Evolutionary conservation across 805 yeast genomes (phyloP), one percentile per base, ranked within the genome.

Genomic region (Ogataea trehalophila): DNA sequence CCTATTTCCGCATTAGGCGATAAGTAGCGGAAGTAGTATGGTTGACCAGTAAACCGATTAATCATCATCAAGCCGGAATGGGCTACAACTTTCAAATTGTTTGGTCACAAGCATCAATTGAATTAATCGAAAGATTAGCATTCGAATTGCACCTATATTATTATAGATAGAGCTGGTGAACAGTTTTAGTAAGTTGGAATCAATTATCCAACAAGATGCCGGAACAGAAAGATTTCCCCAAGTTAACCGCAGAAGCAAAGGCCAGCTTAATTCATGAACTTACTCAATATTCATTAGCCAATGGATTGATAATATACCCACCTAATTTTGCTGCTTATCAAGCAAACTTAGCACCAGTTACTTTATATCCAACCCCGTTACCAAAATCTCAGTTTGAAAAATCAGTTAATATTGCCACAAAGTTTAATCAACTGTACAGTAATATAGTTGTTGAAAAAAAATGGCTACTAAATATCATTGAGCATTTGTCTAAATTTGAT

Each of bases 301-400:
- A 88, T 67, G 97, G 97, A 2, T 71, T 91, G 39, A 76, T 81
- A n/a, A 83, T 91, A 82, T 84, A 87, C 57, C 89, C 90, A 1
- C 81, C 83, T 1, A 71, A 75, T 23, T 80, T 73, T 57, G 51
- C 69, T 13, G 51, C 59, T 20, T 74, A 68, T 55, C 65, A 68
- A 43, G 76, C 76, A n/a, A 70, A 70, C 38, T 76, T 76, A 44
- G 96, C 97, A 1, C 99, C 99, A 36, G 81, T 89, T 9, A 94
- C 99, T 1, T 59, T 92, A 29, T 89, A 74, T 60, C 99, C 99
- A 5, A 86, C 97, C 0, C 96, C 96, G 6, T 81, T 90, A 54
- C 92, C 97, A 4, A 73, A 69, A 47, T 45, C 60, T 2, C 80
- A 85, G 45, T 92, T 87, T 63, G 73, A 79, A 9, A 72, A 75